Evolutionary conservation across 2,329 filamentous ascomycete genomes (phyloP), one percentile per base, ranked within the genome.

Genomic region (Talaromyces albobiverticillius): DNA sequence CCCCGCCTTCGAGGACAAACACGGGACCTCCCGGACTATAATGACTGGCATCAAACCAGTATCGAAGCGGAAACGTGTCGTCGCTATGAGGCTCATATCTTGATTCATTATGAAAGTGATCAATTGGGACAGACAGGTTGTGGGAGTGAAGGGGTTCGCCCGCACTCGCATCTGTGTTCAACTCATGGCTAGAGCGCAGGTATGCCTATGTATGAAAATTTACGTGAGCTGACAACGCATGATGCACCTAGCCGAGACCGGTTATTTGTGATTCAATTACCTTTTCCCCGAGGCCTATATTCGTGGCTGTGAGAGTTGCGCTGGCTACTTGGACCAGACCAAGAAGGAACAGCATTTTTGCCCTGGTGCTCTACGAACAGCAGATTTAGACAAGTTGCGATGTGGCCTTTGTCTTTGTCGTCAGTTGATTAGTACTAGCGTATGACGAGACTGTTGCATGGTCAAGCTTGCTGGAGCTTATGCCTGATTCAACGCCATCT

Each of bases 61-160:
- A 95, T 10, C 89, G 82, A 46, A 93, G 75, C 20, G 82, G 71
- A 69, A 90, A 95, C 1, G 73, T 81, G 23, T 70, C 85, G 60
- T 87, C 75, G 8, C 80, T 83, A 69, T 95, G 90, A 32, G 90
- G 89, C 67, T 86, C 88, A 66, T 95, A 95, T 46, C 78, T 75
- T 2, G 84, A 82, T 52, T 91, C 86, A 64, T 93, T 90, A 71
- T 88, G 88, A 73, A 94, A 95, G 66, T 94, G 89, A 69, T 95
- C 90, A 31, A 95, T 76, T 0, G 82, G 82, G 1, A 82, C 77
- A 0, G 78, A 77, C 54, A 84, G 66, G 59, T 79, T 82, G 64
- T 80, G 65, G 25, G 69, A 74, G 3, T 78, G 73, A 60, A 80
- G 82, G 14, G 62, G 52, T 14, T 57, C 56, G 22, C 53, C 29